Evolutionary conservation across 768 basidiomycete genomes (phyloP), one percentile per base, ranked within the genome.

Genomic region (Collybia sordida): DNA sequence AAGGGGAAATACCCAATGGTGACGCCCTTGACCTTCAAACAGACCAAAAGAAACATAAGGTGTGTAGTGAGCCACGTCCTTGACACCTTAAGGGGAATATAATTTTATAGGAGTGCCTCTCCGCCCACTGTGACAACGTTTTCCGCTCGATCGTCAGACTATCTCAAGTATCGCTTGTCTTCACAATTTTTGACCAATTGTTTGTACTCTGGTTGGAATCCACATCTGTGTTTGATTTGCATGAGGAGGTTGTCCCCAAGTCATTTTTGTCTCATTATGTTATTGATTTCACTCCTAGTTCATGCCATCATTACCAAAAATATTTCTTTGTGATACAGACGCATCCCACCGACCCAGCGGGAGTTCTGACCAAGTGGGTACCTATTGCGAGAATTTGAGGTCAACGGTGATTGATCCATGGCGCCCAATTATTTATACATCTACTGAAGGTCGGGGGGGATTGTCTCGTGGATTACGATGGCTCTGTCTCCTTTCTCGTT

Each of bases 131-230:
- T 45, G 81, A 83, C 47, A 64, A 62, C 38, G 60, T 73, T 28
- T 68, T 90, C 34, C 75, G 77, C 22, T 66, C 66, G 31, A 77
- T 89, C 40, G 72, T 77, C 39, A 80, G 78, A 56, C 60, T 89
- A 7, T 72, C 70, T 5, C 81, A 85, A 42, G 65, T 67, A 23
- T 75, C 74, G 5, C 72, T 84, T 8, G 63, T 78, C 28, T 87
- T 85, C 67, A 79, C 72, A 15, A 64, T 72, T 6, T 81, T 85
- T 55, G 82, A 87, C 45, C 72, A 72, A 45, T 56, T 89, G 23
- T 80, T 87, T 56, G 57, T 80, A 39, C 68, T 68, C 27, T 89
- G 87, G 85, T 65, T 90, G 35, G 71, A 82, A 40, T 65, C 71
- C 14, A 66, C 78, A 4, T 67, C 73, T 17, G 52, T 54, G 15